Evolutionary conservation across 2,329 filamentous ascomycete species (phyloP).

Genomic region (Periconia macrospinosa): DNA sequence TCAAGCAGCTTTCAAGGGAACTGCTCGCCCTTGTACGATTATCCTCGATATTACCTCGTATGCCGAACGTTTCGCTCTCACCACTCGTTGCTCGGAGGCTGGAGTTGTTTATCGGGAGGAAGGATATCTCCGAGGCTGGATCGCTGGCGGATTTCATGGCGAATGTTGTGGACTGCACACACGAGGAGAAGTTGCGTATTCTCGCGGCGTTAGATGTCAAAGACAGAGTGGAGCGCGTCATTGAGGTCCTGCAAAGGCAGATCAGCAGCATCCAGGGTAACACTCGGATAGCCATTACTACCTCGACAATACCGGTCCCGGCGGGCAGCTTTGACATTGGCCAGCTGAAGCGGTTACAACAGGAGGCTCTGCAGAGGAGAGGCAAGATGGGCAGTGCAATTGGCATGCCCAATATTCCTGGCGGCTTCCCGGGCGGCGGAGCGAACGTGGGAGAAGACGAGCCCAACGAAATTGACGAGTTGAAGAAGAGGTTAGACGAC

Average conservation of each 20-base stretch:
- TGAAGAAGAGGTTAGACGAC: conserved; percentile 83
- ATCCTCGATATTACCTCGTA: conserved; percentile 78
- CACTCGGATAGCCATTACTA: conserved; percentile 80
- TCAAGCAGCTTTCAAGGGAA: conserved; percentile 85
- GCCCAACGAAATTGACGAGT: conserved; percentile 83
- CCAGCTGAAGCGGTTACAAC: conserved; percentile 46
- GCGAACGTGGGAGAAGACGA: conserved; percentile 69
- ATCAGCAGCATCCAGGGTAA: conserved; percentile 82
- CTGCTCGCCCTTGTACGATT: conserved; percentile 82
- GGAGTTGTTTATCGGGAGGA: conserved; percentile 83
- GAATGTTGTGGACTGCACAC: conserved; percentile 81
- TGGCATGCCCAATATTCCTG: conserved; percentile 43
- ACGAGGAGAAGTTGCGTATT: conserved; percentile 89
- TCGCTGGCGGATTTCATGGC: conserved; percentile 94
- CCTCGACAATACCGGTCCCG: conserved; percentile 60
- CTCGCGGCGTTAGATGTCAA: conserved; percentile 79
- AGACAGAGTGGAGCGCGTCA: conserved; percentile 76
- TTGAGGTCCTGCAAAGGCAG: conserved; percentile 81
- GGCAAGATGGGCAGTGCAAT: conserved; percentile 30
- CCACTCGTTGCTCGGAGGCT: conserved; percentile 84
- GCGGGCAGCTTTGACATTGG: conserved; percentile 46
- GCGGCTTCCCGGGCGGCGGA: conserved; percentile 46
- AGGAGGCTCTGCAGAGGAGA: conserved; percentile 45
- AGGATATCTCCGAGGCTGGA: conserved; percentile 80
- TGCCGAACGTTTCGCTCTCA: conserved; percentile 68